These are phyloP conservation scores for Nannizzia gypsea DNA, from an alignment of 2,329 filamentous ascomycete species.

Conservation along the genomic window DNA sequence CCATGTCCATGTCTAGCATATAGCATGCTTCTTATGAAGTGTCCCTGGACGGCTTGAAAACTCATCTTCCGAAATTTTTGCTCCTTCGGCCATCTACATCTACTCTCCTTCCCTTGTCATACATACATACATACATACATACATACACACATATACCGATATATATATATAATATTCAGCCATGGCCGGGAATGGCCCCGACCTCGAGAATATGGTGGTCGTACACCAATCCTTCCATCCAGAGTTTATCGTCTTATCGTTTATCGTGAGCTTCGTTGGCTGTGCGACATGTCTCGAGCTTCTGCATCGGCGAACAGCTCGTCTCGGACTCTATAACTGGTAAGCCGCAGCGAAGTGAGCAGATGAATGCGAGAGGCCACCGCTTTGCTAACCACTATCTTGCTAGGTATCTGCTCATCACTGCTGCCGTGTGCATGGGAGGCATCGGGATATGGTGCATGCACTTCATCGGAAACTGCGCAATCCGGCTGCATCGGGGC, in stretches of 20 bases:
- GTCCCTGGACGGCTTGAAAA: too few species aligned
- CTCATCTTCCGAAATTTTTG: too few species aligned
- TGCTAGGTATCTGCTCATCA: conserved; percentile 44
- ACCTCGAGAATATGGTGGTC: neutral
- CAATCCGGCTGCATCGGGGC: conserved; percentile 58
- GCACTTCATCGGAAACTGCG: conserved; percentile 76
- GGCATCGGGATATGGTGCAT: conserved; percentile 65
- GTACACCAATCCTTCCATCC: conserved; percentile 33
- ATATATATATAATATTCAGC: neutral
- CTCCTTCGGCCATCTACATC: too few species aligned
- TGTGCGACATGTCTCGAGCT: conserved; percentile 70
- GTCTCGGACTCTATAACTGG: conserved; percentile 58
- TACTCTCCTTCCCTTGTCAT: too few species aligned
- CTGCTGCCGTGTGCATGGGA: conserved; percentile 59
- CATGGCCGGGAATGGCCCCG: neutral
- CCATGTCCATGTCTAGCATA: too few species aligned
- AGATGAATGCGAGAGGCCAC: too few species aligned
- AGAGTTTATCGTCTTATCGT: conserved; percentile 57
- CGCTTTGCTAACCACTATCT: neutral
- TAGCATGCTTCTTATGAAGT: too few species aligned
- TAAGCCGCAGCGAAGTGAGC: too few species aligned
- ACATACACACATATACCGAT: too few species aligned
- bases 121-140: too few species aligned
- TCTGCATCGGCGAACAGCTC: conserved; percentile 62
- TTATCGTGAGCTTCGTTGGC: conserved; percentile 60